Percentiles rank a stretch among this genome's conserved stretches.
Evolutionary conservation across 73 alveolate genomes (phyloP).

Genomic region (Uronychia setigera): DNA sequence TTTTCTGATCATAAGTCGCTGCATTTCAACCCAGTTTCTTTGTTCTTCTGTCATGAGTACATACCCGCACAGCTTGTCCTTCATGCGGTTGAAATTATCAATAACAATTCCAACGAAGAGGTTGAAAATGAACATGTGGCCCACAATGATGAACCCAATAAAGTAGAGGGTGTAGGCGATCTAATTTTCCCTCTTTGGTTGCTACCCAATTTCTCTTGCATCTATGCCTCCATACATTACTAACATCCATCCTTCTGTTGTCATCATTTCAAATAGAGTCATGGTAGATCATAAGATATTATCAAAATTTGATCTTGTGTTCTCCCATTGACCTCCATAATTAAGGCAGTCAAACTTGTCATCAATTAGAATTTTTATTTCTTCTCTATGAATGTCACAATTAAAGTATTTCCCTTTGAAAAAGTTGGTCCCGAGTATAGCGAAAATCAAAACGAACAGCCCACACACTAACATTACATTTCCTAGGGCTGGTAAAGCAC

Average conservation of each 20-base stretch:
- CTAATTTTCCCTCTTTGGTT: conserved; percentile 14
- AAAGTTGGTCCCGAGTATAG: conserved; percentile 40
- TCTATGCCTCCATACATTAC: conserved; percentile 68
- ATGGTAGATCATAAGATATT: conserved; percentile 17
- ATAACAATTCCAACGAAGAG: conserved; percentile 82
- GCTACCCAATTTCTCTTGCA: conserved; percentile 29
- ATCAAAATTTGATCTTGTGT: conserved; percentile 37
- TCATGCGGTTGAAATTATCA: conserved; percentile 59
- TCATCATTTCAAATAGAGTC: conserved; percentile 41
- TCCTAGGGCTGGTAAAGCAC: conserved; percentile 42
- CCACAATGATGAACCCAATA: conserved; percentile 65
- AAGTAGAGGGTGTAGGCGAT: conserved; percentile 20
- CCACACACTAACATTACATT: conserved; percentile 42
- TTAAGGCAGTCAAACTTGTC: conserved; percentile 21
- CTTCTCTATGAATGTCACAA: not conserved
- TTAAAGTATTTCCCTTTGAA: conserved; percentile 26
- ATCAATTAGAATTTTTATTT: not conserved
- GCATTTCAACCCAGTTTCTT: conserved; percentile 40
- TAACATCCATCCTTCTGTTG: conserved; percentile 40
- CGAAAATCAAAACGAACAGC: conserved; percentile 34
- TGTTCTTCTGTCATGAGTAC: conserved; percentile 12
- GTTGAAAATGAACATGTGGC: conserved; percentile 70
- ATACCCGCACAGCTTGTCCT: conserved; percentile 19
- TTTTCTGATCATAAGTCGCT: not conserved
- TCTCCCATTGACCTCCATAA: conserved; percentile 42